Conservation (phyloP, 805 yeast genomes). For the Barnettozyma botsteinii region DNA sequence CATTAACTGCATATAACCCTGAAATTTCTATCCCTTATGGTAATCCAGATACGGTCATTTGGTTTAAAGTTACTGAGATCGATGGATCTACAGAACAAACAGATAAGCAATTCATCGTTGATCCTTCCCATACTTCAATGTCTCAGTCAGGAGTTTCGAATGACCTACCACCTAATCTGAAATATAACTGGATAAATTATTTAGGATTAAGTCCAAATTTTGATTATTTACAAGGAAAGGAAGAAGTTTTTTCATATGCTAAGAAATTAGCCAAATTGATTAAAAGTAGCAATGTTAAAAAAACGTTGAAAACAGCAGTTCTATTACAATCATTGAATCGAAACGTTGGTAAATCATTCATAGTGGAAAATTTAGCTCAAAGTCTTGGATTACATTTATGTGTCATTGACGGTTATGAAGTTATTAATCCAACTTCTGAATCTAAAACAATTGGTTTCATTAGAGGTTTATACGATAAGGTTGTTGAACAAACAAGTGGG, state of each 20-base stretch:
- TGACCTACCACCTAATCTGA: slow-evolving; percentile 28
- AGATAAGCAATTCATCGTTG: slow-evolving; percentile 48
- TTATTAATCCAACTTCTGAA: slow-evolving; percentile 65
- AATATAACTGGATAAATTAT: slow-evolving; percentile 41
- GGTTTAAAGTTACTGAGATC: slow-evolving; percentile 68
- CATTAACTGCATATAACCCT: slow-evolving; percentile 24
- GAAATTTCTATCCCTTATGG: slow-evolving; percentile 42
- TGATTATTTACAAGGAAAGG: slow-evolving; percentile 26
- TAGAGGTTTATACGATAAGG: slow-evolving; percentile 68
- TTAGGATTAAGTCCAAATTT: slow-evolving; percentile 38
- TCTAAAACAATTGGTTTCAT: slow-evolving; percentile 73
- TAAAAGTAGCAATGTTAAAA: slow-evolving; percentile 38
- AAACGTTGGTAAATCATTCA: slow-evolving; percentile 72
- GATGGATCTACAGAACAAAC: slow-evolving; percentile 26
- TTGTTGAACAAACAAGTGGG: slow-evolving; percentile 39
- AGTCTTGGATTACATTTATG: slow-evolving; percentile 61
- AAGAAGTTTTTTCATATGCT: slow-evolving; percentile 40
- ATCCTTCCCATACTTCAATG: slow-evolving; percentile 63
- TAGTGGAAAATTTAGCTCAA: slow-evolving; percentile 48
- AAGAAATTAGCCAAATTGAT: slow-evolving; percentile 48
- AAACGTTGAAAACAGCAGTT: slow-evolving; percentile 53
- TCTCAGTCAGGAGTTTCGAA: slow-evolving; percentile 54
- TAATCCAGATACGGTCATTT: slow-evolving; percentile 66
- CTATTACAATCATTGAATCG: slow-evolving; percentile 63
- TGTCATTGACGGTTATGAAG: slow-evolving; percentile 64